Evolutionary conservation across 1,139 yeast genomes (phyloP).

Genomic region (Debaryomyces fabryi): DNA sequence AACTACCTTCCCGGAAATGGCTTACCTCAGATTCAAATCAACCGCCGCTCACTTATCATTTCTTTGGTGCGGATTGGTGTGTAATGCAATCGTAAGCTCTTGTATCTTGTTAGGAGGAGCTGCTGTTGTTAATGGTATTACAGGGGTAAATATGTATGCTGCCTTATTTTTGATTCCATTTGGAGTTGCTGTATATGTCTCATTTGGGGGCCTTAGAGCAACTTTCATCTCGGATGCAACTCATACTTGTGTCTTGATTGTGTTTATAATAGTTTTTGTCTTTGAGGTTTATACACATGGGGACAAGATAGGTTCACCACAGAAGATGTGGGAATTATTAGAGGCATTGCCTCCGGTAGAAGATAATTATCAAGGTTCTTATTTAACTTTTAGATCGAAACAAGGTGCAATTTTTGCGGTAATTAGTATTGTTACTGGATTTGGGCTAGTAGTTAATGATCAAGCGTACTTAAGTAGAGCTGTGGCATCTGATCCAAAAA

Average conservation of each 20-base stretch:
- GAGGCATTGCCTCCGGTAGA: conserved; percentile 37
- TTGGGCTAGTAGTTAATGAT: too few species aligned
- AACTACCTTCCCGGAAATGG: conserved; percentile 46
- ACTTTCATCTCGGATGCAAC: conserved; percentile 51
- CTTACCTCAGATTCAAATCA: conserved; percentile 35
- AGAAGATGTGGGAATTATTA: conserved; percentile 48
- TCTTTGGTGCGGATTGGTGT: conserved; percentile 38
- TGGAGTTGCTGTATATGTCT: conserved; percentile 44
- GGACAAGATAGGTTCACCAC: conserved; percentile 48
- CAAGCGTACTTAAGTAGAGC: too few species aligned
- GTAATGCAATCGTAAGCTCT: conserved; percentile 38
- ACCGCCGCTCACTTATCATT: conserved; percentile 38
- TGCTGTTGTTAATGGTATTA: conserved; percentile 36
- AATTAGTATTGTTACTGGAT: too few species aligned
- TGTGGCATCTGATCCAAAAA: too few species aligned
- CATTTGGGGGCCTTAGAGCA: conserved; percentile 49
- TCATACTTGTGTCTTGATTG: conserved; percentile 43
- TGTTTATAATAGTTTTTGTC: conserved; percentile 42
- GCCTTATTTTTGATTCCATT: conserved; percentile 39
- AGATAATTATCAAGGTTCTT: too few species aligned
- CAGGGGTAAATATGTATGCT: conserved; percentile 41
- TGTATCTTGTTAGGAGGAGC: conserved; percentile 44
- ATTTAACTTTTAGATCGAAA: too few species aligned
- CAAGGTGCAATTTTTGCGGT: too few species aligned
- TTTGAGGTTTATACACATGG: conserved; percentile 28